Evolutionary conservation across 2,329 filamentous ascomycete genomes (phyloP), one percentile per base, ranked within the genome.

Genomic region (Ceratocystis huliohia): DNA sequence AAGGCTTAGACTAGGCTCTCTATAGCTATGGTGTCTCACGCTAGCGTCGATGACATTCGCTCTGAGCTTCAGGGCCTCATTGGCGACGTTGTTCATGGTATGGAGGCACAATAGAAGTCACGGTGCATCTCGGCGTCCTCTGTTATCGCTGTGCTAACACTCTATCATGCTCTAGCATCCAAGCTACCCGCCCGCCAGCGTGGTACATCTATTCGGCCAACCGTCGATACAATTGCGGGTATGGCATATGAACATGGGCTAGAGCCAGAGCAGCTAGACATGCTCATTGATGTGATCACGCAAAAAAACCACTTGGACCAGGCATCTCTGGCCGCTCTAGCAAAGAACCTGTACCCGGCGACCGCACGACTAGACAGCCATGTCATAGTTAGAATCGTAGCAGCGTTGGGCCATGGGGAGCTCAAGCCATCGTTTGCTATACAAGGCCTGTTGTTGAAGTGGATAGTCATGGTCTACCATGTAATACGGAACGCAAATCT

Each of bases 341-440:
- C 91, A 71, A 88, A 86, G 69, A 89, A 88, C 68, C 77, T 95
- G 63, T 95, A 93, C 74, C 90, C 91, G 1, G 80, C 82, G n/a
- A 17, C 56, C 7, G 17, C 56, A 25, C 56, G 6, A 30, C 28
- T 59, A 30, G 56, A 59, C 28, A 79, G 80, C 48, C 80, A 79
- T 53, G 74, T 85, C 50, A 78, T 89, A 63, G 78, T 89, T 62
- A 85, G 82, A 67, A 76, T 92, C 8, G 81, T 94, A 25, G 86
- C 86, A 64, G 84, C 83, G 61, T 79, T 96, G n/a, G 89, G 91
- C 2, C 87, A 91, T 72, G 89, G 88, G 71, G 84, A 85, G 73
- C 80, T 84, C 65, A 95, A 92, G 74, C 87, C 90, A 15, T 84
- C 87, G 15, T 79, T 88, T 57, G 79, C 81, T 57, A 83, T 89